Conservation (phyloP, 2,329 filamentous ascomycete genomes). For the Alternaria conjuncta region DNA sequence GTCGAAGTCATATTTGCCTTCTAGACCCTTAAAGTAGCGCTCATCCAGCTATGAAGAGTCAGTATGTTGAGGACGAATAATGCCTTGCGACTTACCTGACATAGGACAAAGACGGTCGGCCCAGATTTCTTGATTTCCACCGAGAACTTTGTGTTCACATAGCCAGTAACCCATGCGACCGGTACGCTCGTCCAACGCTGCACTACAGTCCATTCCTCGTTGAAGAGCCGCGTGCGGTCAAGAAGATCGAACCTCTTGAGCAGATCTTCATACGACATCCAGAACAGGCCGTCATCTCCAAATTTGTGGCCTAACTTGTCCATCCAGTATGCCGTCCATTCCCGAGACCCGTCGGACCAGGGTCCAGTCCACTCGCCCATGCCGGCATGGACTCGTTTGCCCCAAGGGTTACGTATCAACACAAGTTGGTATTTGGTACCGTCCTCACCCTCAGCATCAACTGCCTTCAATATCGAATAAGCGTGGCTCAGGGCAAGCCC, state of each 20-base stretch:
- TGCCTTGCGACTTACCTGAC: slow-evolving; percentile 52
- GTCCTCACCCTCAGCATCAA: slow-evolving; percentile 58
- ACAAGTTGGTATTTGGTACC: slow-evolving; percentile 59
- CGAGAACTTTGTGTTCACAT: slow-evolving; percentile 65
- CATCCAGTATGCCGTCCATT: slow-evolving; percentile 84
- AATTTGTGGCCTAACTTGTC: slow-evolving; percentile 73
- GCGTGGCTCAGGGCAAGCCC: slow-evolving; percentile 56
- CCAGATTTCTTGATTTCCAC: slow-evolving; percentile 60
- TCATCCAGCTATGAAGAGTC: slow-evolving; percentile 59
- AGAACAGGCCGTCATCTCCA: slow-evolving; percentile 74
- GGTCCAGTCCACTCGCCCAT: slow-evolving; percentile 75
- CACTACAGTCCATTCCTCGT: slow-evolving; percentile 63
- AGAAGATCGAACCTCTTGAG: slow-evolving; percentile 63
- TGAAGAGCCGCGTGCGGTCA: slow-evolving; percentile 66
- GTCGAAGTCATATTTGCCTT: slow-evolving; percentile 63
- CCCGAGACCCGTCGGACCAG: slow-evolving; percentile 81
- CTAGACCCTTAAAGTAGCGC: slow-evolving; percentile 64
- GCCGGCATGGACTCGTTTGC: slow-evolving; percentile 57
- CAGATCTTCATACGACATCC: slow-evolving; percentile 66
- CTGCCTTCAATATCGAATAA: slow-evolving; percentile 63
- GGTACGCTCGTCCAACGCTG: slow-evolving; percentile 66
- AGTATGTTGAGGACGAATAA: slow-evolving; percentile 42
- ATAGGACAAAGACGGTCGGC: slow-evolving; percentile 64
- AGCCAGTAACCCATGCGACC: slow-evolving; percentile 66
- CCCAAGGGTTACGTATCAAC: slow-evolving; percentile 78